Evolutionary conservation across 345 rosid species (phyloP), one percentile per base, ranked within the genome.

Genomic region (Salix viminalis): DNA sequence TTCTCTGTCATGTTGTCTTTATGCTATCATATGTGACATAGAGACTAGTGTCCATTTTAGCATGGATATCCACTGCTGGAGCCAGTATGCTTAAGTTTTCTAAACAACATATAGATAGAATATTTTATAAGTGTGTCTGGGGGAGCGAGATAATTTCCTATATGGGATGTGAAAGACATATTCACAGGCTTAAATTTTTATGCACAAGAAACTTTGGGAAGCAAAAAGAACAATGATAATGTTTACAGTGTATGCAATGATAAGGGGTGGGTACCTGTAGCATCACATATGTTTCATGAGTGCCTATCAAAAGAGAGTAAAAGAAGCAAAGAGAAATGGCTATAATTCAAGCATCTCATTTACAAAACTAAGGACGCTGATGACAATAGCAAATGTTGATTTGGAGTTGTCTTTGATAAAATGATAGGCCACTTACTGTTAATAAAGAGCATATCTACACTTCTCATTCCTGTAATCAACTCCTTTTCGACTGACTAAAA

Each of bases 1-100:
- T 68, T 74, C 15, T 58, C 15, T 4, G 24, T 58, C 61, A 58
- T 23, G 28, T 10, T n/a, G 61, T 67, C 71, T 71, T 70, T 44
- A 42, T 30, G 60, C 65, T n/a, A 46, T 76, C 39, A 69, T 73
- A 24, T 79, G 54, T 66, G 52, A 30, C 44, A 71, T n/a, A 36
- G 75, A 64, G 18, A 19, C 41, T 19, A n/a, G 34, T 73, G 26
- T 37, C 54, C 69, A 61, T 50, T 23, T 72, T 5, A 24, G 71
- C n/a, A 50, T 60, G 42, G 50, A 23, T 41, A 37, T 23, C n/a
- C 24, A 37, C 26, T 41, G 60, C 58, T 60, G 75, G 52, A 42
- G 41, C 16, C 14, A 24, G 54, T 46, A 7, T 3, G 16, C 11
- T 58, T 39, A 8, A 19, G 4, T 11, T 56, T 6, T 72, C 18